phyloP scores from a whole-genome alignment of 352 stramenopile species.

The Pythium periplocum region DNA sequence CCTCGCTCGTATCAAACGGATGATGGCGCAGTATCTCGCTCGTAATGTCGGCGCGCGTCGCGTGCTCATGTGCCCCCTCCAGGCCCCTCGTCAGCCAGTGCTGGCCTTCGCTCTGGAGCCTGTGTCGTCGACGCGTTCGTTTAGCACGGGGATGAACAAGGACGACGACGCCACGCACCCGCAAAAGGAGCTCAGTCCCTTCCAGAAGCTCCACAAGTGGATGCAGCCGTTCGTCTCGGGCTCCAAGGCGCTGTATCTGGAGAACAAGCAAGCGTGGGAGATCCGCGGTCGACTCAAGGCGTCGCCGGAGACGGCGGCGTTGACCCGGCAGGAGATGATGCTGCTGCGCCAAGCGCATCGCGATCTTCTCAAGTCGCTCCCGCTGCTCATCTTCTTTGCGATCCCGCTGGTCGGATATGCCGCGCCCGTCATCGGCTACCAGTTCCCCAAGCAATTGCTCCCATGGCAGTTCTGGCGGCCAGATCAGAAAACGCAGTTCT shows the following conservation, averaged over 20 bases:
- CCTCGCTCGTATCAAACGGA: too few relatives aligned
- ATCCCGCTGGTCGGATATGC: slow-evolving; percentile 69
- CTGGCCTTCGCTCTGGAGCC: too few relatives aligned
- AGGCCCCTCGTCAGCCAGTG: too few relatives aligned
- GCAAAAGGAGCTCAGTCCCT: slow-evolving; percentile 44
- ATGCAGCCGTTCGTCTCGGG: slow-evolving; percentile 74
- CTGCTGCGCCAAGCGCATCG: slow-evolving; percentile 73
- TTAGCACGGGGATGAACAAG: slow-evolving; percentile 15
- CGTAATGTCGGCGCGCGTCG: too few relatives aligned
- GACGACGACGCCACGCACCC: slow-evolving; percentile 3
- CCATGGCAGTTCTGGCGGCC: slow-evolving; percentile 85
- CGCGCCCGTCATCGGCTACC: slow-evolving; percentile 71
- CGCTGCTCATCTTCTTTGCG: slow-evolving; percentile 66
- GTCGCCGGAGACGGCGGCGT: slow-evolving; percentile 7
- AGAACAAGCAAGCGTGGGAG: slow-evolving; percentile 78
- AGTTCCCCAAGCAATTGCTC: slow-evolving; percentile 81
- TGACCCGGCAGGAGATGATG: slow-evolving; percentile 76
- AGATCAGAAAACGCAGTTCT: slow-evolving; percentile 81
- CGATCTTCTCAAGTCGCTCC: slow-evolving; percentile 82
- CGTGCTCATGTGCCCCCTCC: too few relatives aligned
- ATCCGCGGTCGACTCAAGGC: slow-evolving; percentile 56
- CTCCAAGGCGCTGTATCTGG: slow-evolving; percentile 57
- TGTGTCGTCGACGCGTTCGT: slow-evolving; percentile 1
- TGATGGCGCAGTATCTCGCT: too few relatives aligned
- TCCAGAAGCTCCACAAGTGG: slow-evolving; percentile 81